These are phyloP conservation scores for Alternaria sp. DNA, from an alignment of 2,329 filamentous ascomycete genomes.

Conservation along the genomic window DNA sequence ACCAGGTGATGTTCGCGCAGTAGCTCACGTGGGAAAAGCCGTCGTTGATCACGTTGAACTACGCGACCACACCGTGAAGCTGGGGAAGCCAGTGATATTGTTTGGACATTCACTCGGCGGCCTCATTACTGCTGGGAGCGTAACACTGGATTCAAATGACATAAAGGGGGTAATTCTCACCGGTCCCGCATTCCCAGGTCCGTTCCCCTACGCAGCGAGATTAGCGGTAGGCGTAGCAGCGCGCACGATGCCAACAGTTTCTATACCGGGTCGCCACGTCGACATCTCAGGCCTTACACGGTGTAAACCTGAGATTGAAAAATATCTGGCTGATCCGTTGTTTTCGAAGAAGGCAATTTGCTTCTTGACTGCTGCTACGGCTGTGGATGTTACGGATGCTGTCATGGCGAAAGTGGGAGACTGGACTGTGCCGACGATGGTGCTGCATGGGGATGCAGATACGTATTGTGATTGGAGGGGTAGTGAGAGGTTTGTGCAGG, in stretches of 20 bases:
- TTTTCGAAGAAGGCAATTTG: slow-evolving; percentile 6
- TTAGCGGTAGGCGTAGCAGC: neutral
- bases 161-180: neutral
- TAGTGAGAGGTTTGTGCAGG: slow-evolving; percentile 8
- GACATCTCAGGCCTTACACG: neutral
- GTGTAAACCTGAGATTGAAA: neutral
- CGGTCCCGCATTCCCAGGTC: neutral
- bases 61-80: neutral
- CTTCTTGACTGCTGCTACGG: slow-evolving; percentile 13
- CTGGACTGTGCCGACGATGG: slow-evolving; percentile 12
- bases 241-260: neutral
- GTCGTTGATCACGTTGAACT: neutral
- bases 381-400: slow-evolving; percentile 6
- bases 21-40: neutral
- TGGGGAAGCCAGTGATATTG: neutral
- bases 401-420: neutral
- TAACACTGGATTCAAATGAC: neutral
- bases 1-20: neutral
- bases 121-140: neutral
- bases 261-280: neutral
- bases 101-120: neutral
- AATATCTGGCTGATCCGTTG: neutral
- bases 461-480: slow-evolving; percentile 16
- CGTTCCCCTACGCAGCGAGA: neutral
- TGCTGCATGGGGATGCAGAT: slow-evolving; percentile 14